phyloP scores from a whole-genome alignment of 2,329 filamentous ascomycete genomes.

The Cladosporium sp. region DNA sequence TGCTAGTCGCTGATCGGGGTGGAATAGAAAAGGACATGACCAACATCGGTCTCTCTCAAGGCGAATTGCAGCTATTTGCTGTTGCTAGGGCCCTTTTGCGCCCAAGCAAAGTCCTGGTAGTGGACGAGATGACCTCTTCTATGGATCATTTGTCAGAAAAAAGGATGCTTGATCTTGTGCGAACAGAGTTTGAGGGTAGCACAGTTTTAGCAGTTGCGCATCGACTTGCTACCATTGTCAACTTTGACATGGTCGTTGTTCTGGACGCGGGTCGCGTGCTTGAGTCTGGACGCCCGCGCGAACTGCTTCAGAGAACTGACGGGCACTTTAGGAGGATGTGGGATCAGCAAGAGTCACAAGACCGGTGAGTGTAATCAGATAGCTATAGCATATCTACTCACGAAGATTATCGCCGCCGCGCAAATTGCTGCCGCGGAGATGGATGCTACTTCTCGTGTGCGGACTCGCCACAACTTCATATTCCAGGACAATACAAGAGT shows the following conservation, averaged over 20 bases:
- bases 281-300: background rate
- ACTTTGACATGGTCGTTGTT: background rate
- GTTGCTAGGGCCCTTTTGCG: background rate
- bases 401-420: too few species aligned
- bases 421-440: too few species aligned
- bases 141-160: background rate
- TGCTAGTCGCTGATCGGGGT: background rate
- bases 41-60: background rate
- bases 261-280: background rate
- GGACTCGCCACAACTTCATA: too few species aligned
- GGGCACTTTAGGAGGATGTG: background rate
- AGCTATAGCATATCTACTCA: background rate
- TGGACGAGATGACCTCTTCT: background rate
- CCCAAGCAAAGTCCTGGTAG: background rate
- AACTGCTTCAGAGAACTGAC: background rate
- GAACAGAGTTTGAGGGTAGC: background rate
- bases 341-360: background rate
- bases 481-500: too few species aligned
- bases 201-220: background rate
- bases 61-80: background rate
- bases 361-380: background rate
- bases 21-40: background rate
- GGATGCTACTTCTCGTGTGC: too few species aligned
- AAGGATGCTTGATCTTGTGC: background rate
- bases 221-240: background rate